phyloP scores from a whole-genome alignment of 257 asterid species.

The Solanum chilense region DNA sequence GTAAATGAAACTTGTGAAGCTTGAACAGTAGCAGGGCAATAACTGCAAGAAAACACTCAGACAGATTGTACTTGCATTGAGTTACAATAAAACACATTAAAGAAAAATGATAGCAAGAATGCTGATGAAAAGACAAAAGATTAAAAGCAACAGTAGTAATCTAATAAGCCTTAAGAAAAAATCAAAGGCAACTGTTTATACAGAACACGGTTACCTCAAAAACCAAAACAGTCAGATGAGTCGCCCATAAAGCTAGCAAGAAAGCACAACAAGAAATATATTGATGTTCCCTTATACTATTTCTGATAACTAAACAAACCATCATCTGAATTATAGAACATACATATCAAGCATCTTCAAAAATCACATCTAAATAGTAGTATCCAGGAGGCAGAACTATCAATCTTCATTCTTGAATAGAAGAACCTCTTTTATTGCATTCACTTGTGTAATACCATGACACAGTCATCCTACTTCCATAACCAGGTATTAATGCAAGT shows the following conservation, averaged over 20 bases:
- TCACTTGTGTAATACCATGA: not conserved
- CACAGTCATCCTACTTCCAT: not conserved
- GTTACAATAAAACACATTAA: not conserved
- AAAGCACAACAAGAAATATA: not conserved
- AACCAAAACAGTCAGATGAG: not conserved
- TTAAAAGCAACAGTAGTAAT: not conserved
- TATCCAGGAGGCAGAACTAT: not conserved
- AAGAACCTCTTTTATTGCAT: not conserved
- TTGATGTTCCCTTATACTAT: not conserved
- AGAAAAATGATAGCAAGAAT: not conserved
- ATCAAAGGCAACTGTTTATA: not conserved
- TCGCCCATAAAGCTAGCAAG: not conserved
- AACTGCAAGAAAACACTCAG: not conserved
- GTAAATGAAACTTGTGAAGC: not conserved
- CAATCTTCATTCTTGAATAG: not conserved
- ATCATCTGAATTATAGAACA: not conserved
- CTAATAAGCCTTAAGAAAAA: not conserved
- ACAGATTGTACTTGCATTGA: not conserved
- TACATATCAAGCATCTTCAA: not conserved
- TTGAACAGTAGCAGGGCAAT: not conserved
- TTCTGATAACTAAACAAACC: not conserved
- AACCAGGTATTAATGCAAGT: slow-evolving; percentile 8
- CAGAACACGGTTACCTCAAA: not conserved
- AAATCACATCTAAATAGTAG: not conserved
- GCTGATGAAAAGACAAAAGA: not conserved